Base-by-base conservation (phyloP, 2,329 filamentous ascomycete genomes). In the Exophiala xenobiotica region DNA sequence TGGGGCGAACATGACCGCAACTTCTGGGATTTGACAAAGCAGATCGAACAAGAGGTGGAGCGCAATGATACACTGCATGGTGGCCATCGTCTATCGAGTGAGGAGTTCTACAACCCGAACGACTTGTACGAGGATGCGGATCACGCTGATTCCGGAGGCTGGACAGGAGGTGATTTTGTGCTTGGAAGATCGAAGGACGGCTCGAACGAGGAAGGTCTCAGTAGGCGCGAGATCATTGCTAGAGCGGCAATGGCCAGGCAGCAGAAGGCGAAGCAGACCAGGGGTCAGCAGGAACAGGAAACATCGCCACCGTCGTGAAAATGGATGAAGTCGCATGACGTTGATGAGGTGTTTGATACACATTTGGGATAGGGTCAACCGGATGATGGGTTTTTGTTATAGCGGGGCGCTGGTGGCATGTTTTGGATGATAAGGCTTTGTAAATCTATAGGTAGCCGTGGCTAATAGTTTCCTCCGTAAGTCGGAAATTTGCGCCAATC, bases 11-110 rank as follows among this genome's bases (percentile, higher is more conserved):
- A 99, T 68, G 90, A 97, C 69, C 76, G 82, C 14, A 74, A 87
- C 40, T 99, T 99, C 65, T 97, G 93, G 92, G 81, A 90, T 46
- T 69, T 99, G 63, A 96, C 88, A 60, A 85, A 84, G 61, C 79
- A 86, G 74, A 95, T 96, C 64, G 61, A 97, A 75, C 78, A 79
- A 44, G 92, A 96, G 74, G 92, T 96, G 2, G 85, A 87, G 51
- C 75, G 74, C 42, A 87, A 81, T 12, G 90, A 96, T 73, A 95
- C 88, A 85, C 85, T 78, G 64, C 78, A 78, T 19, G 83, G 84
- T 0, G 91, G 91, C 0, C 73, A 78, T 46, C 81, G 77, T 4
- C 69, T 92, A 2, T 83, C 74, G 2, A 71, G 71, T 9, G 69
- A 79, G 55, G 82, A 74, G 72, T 86, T 75, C 68, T 82, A 74